These are phyloP conservation scores for Sclerotinia subarctica DNA, from an alignment of 2,329 filamentous ascomycete species.

Conservation along the genomic window DNA sequence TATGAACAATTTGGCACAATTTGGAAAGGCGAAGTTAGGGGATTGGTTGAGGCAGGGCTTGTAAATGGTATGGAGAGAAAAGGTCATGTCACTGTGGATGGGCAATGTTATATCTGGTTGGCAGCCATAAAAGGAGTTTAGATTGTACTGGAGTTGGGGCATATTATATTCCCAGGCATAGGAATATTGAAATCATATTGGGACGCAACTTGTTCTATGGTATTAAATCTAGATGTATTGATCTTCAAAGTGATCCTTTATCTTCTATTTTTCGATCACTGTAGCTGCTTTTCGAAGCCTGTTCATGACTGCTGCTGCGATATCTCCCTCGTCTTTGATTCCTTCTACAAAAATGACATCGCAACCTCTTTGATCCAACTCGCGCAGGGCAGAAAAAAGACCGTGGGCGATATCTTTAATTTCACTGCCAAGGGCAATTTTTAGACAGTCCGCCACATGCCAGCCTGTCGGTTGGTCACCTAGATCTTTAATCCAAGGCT, in stretches of 20 bases:
- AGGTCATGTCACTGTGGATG: slow-evolving; percentile 1
- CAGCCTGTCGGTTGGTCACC: not conserved
- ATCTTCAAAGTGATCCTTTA: not conserved
- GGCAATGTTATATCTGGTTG: slow-evolving; percentile 2
- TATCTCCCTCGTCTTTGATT: slow-evolving; percentile 72
- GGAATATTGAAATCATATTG: slow-evolving; percentile 15
- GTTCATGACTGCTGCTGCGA: slow-evolving; percentile 86
- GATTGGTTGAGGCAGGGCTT: slow-evolving; percentile 86
- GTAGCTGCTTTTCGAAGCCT: slow-evolving; percentile 74
- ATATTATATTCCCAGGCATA: slow-evolving; percentile 18
- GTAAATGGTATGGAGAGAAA: slow-evolving; percentile 43
- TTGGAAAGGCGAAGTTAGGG: slow-evolving; percentile 86
- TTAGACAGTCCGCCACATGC: slow-evolving; percentile 44
- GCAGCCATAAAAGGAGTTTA: slow-evolving; percentile 19
- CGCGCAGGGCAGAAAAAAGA: slow-evolving; percentile 81
- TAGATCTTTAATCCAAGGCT: not conserved
- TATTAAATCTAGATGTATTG: slow-evolving; percentile 6
- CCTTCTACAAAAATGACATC: slow-evolving; percentile 90
- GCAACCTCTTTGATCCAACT: slow-evolving; percentile 75
- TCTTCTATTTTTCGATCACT: slow-evolving; percentile 33
- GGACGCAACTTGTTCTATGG: slow-evolving; percentile 4
- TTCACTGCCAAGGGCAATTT: slow-evolving; percentile 69
- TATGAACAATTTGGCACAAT: slow-evolving; percentile 87
- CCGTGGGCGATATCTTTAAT: slow-evolving; percentile 76
- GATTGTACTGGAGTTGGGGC: slow-evolving; percentile 20